Evolutionary conservation across 257 asterid genomes (phyloP), one percentile per base, ranked within the genome.

Genomic region (Datura wrightii): DNA sequence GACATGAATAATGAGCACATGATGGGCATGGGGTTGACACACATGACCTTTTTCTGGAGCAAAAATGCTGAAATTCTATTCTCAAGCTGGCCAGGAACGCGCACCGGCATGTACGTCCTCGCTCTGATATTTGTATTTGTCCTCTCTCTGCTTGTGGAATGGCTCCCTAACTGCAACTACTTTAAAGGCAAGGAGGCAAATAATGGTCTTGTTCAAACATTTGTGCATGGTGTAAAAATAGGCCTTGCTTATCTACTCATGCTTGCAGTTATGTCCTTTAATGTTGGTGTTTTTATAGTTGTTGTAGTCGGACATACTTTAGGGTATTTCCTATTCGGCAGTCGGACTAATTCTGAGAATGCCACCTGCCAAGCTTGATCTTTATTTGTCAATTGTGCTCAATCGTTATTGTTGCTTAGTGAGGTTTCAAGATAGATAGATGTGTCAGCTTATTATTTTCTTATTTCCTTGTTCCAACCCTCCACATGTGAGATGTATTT

Each of bases 261-360:
- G 81, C 81, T 76, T 76, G 62, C 81, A 1, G 44, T 76, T 50
- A 76, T 76, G 81, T 76, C 81, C 11, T 76, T 76, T 76, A 76
- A 76, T 9, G 81, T 76, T 50, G 81, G 60, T 50, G 60, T 76
- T 76, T 76, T 76, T 14, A 50, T 76, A 24, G 81, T 76, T 50
- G 62, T 76, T 4, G 81, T 76, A 44, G 81, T 16, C 9, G 81
- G 60, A 2, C 62, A 76, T 76, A 6, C 42, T 76, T 50, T 50
- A 3, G 81, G 81, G 10, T 50, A 48, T 76, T 76, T 50, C 62
- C 44, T 76, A 50, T 76, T 50, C 2, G 81, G 81, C 3, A 50
- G 62, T 13, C 36, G 80, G 50, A 10, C 24, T 44, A 71, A 71
- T 50, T 76, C 46, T 24, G 44, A 11, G 6, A 76, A 31, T 19